Evolutionary conservation across 768 basidiomycete species (phyloP).

Genomic region (Royoungia palumana): DNA sequence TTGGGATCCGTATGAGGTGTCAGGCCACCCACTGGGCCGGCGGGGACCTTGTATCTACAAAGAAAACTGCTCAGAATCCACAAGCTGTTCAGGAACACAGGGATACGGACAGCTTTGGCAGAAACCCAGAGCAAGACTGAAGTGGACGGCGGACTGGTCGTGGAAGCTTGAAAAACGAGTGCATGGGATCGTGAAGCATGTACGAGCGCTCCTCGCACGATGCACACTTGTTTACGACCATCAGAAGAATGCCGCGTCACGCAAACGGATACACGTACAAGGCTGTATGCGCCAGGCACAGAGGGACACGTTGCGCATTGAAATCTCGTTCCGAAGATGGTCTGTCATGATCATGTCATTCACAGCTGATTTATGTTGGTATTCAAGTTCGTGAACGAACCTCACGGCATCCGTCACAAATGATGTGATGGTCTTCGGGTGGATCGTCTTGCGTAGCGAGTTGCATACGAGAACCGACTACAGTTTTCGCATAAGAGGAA

Average conservation of each 20-base stretch:
- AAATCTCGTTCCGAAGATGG: conserved; percentile 75
- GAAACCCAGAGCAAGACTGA: conserved; percentile 51
- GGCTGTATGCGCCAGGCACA: conserved; percentile 60
- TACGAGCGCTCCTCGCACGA: conserved; percentile 79
- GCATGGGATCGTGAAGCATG: conserved; percentile 74
- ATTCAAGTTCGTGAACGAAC: conserved; percentile 35
- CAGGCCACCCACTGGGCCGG: conserved; percentile 48
- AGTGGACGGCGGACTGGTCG: conserved; percentile 69
- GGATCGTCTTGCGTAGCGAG: conserved; percentile 29
- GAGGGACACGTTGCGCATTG: conserved; percentile 92
- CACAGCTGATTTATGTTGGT: not conserved
- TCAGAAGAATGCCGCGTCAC: not conserved
- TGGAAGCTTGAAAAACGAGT: conserved; percentile 85
- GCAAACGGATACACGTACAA: conserved; percentile 44
- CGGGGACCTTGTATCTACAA: conserved; percentile 60
- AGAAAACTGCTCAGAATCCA: conserved; percentile 7
- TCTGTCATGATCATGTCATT: conserved; percentile 35
- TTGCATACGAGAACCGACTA: conserved; percentile 52
- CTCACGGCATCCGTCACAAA: conserved; percentile 59
- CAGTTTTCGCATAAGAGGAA: conserved; percentile 63
- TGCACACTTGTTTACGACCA: conserved; percentile 53
- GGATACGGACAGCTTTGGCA: conserved; percentile 61
- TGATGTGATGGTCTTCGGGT: conserved; percentile 52
- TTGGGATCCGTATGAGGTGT: conserved; percentile 45
- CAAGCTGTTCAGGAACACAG: not conserved